Percentiles rank a stretch among this genome's conserved stretches.
Conservation (phyloP, 2,329 filamentous ascomycete species). For the Aspergillus texensis region DNA sequence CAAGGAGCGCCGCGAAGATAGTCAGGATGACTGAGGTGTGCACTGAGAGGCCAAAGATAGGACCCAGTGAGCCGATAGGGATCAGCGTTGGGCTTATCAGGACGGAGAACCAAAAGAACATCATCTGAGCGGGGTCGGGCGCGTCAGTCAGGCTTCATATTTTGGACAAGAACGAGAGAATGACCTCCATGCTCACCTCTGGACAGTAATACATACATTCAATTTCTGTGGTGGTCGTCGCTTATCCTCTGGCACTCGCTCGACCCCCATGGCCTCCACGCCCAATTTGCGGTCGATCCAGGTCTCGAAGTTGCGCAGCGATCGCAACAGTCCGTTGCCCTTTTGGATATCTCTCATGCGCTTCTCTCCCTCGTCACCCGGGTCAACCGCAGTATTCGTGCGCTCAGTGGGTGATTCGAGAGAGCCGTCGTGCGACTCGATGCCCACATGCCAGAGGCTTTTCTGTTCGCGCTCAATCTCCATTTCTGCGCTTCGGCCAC, state of each 20-base stretch:
- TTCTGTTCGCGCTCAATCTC: neutral
- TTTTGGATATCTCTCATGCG: neutral
- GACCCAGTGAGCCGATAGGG: constrained; percentile 28
- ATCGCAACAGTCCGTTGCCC: neutral
- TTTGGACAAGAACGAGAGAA: neutral
- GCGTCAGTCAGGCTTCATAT: neutral
- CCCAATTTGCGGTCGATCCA: constrained; percentile 6
- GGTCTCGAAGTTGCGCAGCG: constrained; percentile 4
- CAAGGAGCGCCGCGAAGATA: constrained; percentile 27
- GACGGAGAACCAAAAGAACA: constrained; percentile 28
- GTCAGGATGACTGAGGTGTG: constrained; percentile 26
- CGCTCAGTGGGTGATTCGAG: neutral
- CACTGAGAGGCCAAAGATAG: constrained; percentile 29
- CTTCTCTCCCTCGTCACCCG: neutral
- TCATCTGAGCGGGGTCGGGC: constrained; percentile 6
- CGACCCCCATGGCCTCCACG: constrained; percentile 8
- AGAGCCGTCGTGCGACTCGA: neutral
- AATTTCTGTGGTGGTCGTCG: constrained; percentile 1
- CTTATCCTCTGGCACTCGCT: constrained; percentile 7
- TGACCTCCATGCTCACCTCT: neutral
- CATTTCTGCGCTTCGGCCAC: neutral
- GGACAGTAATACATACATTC: constrained; percentile 2
- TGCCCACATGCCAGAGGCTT: constrained; percentile 4
- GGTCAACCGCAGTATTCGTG: neutral
- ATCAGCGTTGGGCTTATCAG: constrained; percentile 20